phyloP scores from a whole-genome alignment of 768 basidiomycete species.

The Coprinopsis marcescibilis region DNA sequence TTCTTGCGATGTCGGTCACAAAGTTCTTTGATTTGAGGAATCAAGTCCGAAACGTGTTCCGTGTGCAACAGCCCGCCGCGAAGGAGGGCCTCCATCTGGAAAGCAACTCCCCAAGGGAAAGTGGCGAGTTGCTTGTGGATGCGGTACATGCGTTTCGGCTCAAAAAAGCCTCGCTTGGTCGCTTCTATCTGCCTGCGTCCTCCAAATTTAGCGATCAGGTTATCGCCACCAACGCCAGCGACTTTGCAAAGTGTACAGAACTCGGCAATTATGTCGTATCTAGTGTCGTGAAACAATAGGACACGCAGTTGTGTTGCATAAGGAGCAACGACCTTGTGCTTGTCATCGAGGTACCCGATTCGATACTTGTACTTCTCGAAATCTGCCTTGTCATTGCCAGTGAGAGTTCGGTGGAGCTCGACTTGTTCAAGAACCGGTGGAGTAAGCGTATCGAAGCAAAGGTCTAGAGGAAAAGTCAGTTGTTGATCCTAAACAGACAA shows the following conservation, averaged over 20 bases:
- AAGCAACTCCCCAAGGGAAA: constrained; percentile 63
- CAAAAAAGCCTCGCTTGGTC: constrained; percentile 44
- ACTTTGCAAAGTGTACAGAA: constrained; percentile 51
- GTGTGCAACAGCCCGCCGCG: constrained; percentile 60
- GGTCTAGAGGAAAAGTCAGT: constrained; percentile 31
- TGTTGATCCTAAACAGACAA: not conserved
- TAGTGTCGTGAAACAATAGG: constrained; percentile 43
- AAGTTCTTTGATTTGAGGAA: constrained; percentile 38
- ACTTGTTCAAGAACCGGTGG: constrained; percentile 62
- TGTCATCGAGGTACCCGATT: constrained; percentile 50
- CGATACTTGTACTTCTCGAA: constrained; percentile 49
- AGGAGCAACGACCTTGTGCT: constrained; percentile 55
- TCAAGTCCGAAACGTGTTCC: constrained; percentile 43
- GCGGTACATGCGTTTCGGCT: constrained; percentile 36
- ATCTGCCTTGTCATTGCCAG: constrained; percentile 34
- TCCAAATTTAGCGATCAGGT: constrained; percentile 26
- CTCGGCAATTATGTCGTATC: constrained; percentile 38
- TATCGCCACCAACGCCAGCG: constrained; percentile 34
- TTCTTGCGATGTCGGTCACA: constrained; percentile 22
- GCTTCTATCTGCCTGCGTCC: constrained; percentile 44
- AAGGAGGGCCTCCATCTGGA: constrained; percentile 70
- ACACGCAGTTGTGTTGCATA: constrained; percentile 71
- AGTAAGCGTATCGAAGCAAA: constrained; percentile 61
- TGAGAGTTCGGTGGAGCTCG: constrained; percentile 48
- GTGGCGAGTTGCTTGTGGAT: constrained; percentile 38